A percentile compares a stretch with the other conserved stretches of the same genome.
Evolutionary conservation across 305 asterid genomes (phyloP).

Genomic region (Fraxinus xanthoxyloides): DNA sequence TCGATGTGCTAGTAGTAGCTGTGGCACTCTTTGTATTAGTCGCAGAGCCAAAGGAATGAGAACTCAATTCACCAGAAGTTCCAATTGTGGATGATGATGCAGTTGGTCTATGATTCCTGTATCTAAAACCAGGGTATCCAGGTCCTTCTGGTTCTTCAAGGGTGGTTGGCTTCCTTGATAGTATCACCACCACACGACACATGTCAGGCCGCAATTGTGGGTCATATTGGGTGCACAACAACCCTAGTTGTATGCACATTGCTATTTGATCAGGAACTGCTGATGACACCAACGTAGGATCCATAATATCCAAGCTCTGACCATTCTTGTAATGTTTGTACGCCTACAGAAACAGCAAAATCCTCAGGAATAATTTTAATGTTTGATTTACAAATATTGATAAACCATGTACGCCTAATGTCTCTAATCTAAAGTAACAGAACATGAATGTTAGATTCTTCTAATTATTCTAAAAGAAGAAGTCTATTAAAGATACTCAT

Average conservation of each 20-base stretch:
- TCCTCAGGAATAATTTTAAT: neutral
- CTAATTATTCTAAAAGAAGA: neutral
- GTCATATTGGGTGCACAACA: constrained; percentile 78
- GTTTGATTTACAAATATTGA: neutral
- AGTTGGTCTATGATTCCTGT: constrained; percentile 36
- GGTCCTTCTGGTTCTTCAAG: constrained; percentile 81
- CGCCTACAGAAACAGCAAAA: constrained; percentile 43
- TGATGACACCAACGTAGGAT: constrained; percentile 55
- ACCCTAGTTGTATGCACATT: constrained; percentile 55
- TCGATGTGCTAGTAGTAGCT: constrained; percentile 40
- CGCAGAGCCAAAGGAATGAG: constrained; percentile 44
- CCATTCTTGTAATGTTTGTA: constrained; percentile 79
- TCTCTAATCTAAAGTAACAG: neutral
- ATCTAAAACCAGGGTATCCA: constrained; percentile 59
- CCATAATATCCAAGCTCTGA: constrained; percentile 57
- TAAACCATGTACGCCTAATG: neutral
- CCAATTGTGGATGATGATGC: constrained; percentile 36
- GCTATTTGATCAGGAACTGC: constrained; percentile 49
- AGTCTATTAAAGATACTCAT: neutral
- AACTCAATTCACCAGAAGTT: constrained; percentile 44
- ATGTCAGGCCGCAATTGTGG: constrained; percentile 69
- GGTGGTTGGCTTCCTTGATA: constrained; percentile 63
- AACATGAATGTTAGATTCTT: neutral
- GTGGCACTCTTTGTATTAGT: constrained; percentile 39
- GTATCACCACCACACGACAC: constrained; percentile 63